phyloP scores from a whole-genome alignment of 768 basidiomycete genomes.

The Hericium alpestre region DNA sequence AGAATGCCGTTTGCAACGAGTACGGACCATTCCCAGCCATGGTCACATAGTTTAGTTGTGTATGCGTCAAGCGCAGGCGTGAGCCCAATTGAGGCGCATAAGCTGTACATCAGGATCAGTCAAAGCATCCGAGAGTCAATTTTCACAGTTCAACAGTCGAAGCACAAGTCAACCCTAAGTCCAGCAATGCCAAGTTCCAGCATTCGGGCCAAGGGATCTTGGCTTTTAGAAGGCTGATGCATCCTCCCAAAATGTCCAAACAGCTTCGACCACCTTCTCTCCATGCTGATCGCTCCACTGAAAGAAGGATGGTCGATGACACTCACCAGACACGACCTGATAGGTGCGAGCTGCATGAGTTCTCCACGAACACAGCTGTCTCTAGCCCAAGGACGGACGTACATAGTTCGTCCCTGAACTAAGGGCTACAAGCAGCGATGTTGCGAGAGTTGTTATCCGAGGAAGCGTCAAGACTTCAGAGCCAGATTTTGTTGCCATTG shows the following conservation, averaged over 20 bases:
- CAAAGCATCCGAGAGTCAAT: background rate
- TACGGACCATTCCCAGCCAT: conserved; percentile 65
- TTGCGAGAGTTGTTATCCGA: conserved; percentile 25
- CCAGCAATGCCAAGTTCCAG: background rate
- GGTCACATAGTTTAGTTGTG: conserved; percentile 72
- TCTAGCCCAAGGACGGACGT: conserved; percentile 17
- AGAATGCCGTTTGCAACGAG: background rate
- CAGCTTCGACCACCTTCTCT: background rate
- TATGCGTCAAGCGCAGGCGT: conserved; percentile 67
- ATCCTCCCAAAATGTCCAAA: background rate
- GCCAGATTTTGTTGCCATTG: background rate
- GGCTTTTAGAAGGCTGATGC: background rate
- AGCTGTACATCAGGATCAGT: conserved; percentile 30
- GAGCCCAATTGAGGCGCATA: conserved; percentile 81
- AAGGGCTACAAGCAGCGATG: conserved; percentile 49
- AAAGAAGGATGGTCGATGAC: no score
- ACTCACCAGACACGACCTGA: conserved; percentile 29
- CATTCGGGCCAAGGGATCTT: background rate
- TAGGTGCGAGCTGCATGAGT: background rate
- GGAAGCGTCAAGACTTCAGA: background rate
- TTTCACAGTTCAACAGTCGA: background rate
- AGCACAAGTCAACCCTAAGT: background rate
- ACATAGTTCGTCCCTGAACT: conserved; percentile 72
- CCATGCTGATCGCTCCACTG: no score
- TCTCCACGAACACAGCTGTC: background rate